Evolutionary conservation across 352 stramenopile species (phyloP).

Genomic region (Pythium apleroticum): DNA sequence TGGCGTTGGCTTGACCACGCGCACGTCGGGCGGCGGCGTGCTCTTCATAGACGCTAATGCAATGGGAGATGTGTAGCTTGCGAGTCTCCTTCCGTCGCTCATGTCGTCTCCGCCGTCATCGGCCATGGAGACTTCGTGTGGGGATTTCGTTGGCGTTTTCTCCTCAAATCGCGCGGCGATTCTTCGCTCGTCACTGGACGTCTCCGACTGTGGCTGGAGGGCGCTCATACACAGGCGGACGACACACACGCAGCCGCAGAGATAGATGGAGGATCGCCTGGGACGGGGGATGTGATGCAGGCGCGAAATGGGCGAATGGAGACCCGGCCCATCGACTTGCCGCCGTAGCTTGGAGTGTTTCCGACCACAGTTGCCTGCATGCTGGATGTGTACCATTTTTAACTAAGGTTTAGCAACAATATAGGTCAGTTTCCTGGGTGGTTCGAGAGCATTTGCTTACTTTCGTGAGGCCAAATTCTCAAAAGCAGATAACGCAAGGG

Average conservation of each 20-base stretch:
- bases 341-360: not conserved
- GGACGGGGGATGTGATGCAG: not conserved
- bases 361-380: not conserved
- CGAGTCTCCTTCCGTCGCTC: not conserved
- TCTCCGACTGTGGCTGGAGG: not conserved
- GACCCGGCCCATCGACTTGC: not conserved
- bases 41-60: not conserved
- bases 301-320: slow-evolving; percentile 8
- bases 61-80: not conserved
- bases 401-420: not conserved
- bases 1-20: not conserved
- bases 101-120: not conserved
- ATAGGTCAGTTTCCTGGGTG: not conserved
- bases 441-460: not conserved
- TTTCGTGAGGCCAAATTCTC: not conserved
- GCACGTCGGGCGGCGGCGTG: not conserved
- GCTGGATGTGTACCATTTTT: not conserved
- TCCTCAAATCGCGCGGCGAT: not conserved
- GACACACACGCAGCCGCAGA: not conserved
- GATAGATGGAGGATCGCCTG: not conserved
- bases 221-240: not conserved
- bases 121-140: not conserved
- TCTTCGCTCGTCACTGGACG: not conserved
- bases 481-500: not conserved
- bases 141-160: slow-evolving; percentile 1